These are phyloP conservation scores for Sugiyamaella castrensis DNA, from an alignment of 1,139 yeast species.

Conservation along the genomic window DNA sequence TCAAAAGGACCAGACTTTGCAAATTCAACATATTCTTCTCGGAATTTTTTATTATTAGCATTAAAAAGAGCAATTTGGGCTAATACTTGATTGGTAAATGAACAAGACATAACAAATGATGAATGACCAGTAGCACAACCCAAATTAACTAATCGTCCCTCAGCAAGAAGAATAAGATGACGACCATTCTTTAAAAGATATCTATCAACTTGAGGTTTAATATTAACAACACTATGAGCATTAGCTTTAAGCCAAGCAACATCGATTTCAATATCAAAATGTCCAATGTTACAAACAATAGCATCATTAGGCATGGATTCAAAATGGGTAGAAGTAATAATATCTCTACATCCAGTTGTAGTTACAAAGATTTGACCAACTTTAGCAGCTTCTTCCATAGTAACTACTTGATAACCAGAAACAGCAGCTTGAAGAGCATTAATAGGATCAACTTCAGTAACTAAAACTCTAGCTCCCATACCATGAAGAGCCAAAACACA, in stretches of 20 bases:
- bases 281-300: slow-evolving; percentile 99
- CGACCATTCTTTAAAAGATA: slow-evolving; percentile 86
- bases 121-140: slow-evolving; percentile 99
- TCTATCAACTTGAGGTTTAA: slow-evolving; percentile 99
- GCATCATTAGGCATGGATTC: slow-evolving; percentile 97
- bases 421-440: slow-evolving; percentile 99
- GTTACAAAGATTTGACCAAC: slow-evolving; percentile 98
- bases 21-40: slow-evolving; percentile 81
- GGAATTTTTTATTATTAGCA: slow-evolving; percentile 78
- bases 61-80: slow-evolving; percentile 99
- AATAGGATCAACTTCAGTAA: slow-evolving; percentile 98
- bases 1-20: slow-evolving; percentile 88
- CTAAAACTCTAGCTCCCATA: slow-evolving; percentile 99
- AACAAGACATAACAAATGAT: slow-evolving; percentile 98
- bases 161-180: slow-evolving; percentile 95
- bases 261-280: slow-evolving; percentile 98
- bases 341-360: slow-evolving; percentile 99
- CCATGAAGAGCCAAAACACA: slow-evolving; percentile 99
- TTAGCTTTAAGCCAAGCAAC: slow-evolving; percentile 42
- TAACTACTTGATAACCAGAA: slow-evolving; percentile 96
- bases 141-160: slow-evolving; percentile 99
- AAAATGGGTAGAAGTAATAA: slow-evolving; percentile 88
- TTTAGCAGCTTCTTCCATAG: slow-evolving; percentile 92
- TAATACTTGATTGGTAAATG: slow-evolving; percentile 98
- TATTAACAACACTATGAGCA: slow-evolving; percentile 56